These are phyloP conservation scores for Pseudonitzschia multiseries DNA, from an alignment of 108 stramenopile species.

Conservation along the genomic window DNA sequence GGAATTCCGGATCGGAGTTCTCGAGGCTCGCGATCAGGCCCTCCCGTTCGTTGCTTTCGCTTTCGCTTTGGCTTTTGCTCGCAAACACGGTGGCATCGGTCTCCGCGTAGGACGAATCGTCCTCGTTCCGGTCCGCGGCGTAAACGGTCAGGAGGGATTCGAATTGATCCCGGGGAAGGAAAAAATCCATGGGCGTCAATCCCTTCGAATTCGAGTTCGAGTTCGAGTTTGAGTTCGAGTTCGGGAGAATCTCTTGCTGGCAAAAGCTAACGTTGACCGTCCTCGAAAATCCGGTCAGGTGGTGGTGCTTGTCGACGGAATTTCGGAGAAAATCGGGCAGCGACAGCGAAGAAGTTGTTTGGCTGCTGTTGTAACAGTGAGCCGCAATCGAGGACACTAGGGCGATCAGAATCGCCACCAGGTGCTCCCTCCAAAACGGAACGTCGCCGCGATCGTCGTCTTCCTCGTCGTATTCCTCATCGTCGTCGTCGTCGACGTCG, in stretches of 20 bases:
- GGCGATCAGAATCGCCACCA: constrained; percentile 59
- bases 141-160: constrained; percentile 32
- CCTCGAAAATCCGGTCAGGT: constrained; percentile 35
- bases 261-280: constrained; percentile 54
- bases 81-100: not conserved
- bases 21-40: not conserved
- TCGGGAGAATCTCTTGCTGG: not conserved
- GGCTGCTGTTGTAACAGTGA: constrained; percentile 31
- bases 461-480: constrained; percentile 29
- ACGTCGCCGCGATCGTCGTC: constrained; percentile 5
- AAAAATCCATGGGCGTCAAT: constrained; percentile 49
- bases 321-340: not conserved
- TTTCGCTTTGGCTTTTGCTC: constrained; percentile 1
- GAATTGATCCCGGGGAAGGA: constrained; percentile 35
- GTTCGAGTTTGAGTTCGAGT: no score
- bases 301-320: constrained; percentile 15
- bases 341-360: not conserved
- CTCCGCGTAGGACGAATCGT: constrained; percentile 40
- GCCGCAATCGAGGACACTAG: constrained; percentile 44
- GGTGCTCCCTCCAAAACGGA: constrained; percentile 57
- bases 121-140: constrained; percentile 43
- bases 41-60: not conserved
- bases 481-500: constrained; percentile 38
- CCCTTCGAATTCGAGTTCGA: not conserved
- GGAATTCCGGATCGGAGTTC: constrained; percentile 16